phyloP scores from a whole-genome alignment of 73 alveolate genomes.

The Paramecium tetraurelia region DNA sequence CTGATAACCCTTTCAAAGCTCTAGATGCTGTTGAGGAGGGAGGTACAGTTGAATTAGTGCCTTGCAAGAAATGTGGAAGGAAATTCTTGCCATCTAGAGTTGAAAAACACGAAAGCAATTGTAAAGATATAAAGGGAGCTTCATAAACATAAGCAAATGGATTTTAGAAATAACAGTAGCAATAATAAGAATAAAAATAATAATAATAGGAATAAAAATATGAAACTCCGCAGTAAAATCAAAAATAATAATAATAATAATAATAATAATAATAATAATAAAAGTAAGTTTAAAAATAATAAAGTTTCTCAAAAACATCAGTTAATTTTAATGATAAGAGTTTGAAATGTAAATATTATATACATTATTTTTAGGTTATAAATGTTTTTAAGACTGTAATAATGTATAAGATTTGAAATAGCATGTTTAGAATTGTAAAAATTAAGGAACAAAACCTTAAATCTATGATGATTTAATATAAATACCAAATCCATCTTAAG shows the following conservation, averaged over 20 bases:
- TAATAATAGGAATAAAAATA: not conserved
- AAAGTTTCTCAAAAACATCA: not conserved
- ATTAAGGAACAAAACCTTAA: not conserved
- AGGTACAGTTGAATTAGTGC: slow-evolving; percentile 58
- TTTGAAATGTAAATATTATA: not conserved
- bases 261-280: not conserved
- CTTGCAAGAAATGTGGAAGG: slow-evolving; percentile 81
- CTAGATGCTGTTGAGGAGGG: not conserved
- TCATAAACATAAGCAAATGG: not conserved
- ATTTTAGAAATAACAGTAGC: not conserved
- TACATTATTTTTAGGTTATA: not conserved
- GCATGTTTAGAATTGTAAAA: not conserved
- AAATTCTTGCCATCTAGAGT: slow-evolving; percentile 79
- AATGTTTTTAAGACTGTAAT: not conserved
- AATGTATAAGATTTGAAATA: not conserved
- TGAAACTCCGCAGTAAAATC: not conserved
- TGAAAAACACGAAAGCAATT: slow-evolving; percentile 65
- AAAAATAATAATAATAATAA: not conserved
- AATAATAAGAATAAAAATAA: not conserved
- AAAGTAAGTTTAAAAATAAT: no score
- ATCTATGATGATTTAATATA: slow-evolving; percentile 14
- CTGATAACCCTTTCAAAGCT: slow-evolving; percentile 59
- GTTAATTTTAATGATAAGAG: not conserved
- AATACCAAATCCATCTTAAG: not conserved
- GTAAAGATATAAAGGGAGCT: slow-evolving; percentile 47